Percentiles rank a stretch among this genome's conserved stretches.
These are phyloP conservation scores for Cyclocybe cylindracea DNA, from an alignment of 768 basidiomycete species.

Conservation along the genomic window DNA sequence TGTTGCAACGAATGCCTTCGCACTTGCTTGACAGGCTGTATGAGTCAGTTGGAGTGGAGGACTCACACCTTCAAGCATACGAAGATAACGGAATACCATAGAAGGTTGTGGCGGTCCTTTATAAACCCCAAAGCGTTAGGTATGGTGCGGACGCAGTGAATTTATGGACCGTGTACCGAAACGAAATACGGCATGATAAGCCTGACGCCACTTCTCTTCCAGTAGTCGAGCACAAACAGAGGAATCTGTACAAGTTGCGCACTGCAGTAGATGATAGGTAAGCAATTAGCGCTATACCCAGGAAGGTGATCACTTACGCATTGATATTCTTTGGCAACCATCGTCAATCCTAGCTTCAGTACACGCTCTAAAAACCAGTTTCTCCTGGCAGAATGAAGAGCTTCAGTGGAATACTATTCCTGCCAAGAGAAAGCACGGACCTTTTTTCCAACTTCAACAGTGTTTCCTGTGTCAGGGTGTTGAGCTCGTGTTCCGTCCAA, in stretches of 20 bases:
- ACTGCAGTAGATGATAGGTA: slow-evolving; percentile 42
- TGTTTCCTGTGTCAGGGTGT: slow-evolving; percentile 80
- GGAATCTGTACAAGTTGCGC: slow-evolving; percentile 82
- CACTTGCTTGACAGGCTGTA: slow-evolving; percentile 85
- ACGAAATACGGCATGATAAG: slow-evolving; percentile 82
- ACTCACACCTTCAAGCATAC: slow-evolving; percentile 88
- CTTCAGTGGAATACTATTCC: neutral
- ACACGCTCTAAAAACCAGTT: slow-evolving; percentile 97
- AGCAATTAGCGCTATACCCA: neutral
- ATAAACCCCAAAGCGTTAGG: slow-evolving; percentile 1
- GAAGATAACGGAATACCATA: slow-evolving; percentile 90
- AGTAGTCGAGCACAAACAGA: slow-evolving; percentile 75
- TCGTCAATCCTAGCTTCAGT: slow-evolving; percentile 84
- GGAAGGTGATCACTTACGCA: slow-evolving; percentile 56
- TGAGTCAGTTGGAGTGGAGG: slow-evolving; percentile 87
- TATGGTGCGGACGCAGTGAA: neutral
- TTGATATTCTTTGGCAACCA: slow-evolving; percentile 92
- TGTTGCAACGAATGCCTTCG: slow-evolving; percentile 86
- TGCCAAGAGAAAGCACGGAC: slow-evolving; percentile 34
- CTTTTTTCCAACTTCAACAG: slow-evolving; percentile 88
- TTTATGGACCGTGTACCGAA: slow-evolving; percentile 55
- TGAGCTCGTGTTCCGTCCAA: slow-evolving; percentile 78
- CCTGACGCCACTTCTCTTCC: slow-evolving; percentile 93
- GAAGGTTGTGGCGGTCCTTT: slow-evolving; percentile 84
- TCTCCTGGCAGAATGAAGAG: slow-evolving; percentile 46